phyloP scores from a whole-genome alignment of 108 stramenopile genomes.

The Fragilaria radians region DNA sequence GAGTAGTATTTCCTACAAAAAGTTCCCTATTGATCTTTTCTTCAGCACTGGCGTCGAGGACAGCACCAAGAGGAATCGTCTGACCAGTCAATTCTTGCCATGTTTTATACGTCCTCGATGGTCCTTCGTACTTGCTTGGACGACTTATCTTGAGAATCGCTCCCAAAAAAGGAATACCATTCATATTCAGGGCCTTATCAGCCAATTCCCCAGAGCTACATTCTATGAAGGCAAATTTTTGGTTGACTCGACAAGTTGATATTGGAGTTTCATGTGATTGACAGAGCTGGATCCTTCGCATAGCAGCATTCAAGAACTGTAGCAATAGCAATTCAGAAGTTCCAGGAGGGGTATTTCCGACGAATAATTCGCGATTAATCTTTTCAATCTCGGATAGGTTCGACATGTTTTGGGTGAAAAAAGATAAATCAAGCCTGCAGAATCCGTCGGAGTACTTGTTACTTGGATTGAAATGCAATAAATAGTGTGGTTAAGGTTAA shows the following conservation, averaged over 20 bases:
- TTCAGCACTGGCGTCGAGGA: slow-evolving; percentile 48
- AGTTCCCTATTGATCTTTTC: slow-evolving; percentile 85
- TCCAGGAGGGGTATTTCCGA: slow-evolving; percentile 90
- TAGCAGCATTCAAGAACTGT: slow-evolving; percentile 90
- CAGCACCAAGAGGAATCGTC: slow-evolving; percentile 42
- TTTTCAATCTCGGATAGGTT: too few species aligned
- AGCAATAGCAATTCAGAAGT: slow-evolving; percentile 74
- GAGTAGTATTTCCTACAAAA: slow-evolving; percentile 90
- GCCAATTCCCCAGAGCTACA: slow-evolving; percentile 62
- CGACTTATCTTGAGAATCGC: slow-evolving; percentile 79
- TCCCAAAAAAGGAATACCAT: slow-evolving; percentile 90
- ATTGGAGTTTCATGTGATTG: slow-evolving; percentile 64
- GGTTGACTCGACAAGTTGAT: slow-evolving; percentile 69
- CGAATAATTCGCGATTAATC: slow-evolving; percentile 89
- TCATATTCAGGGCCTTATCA: slow-evolving; percentile 73
- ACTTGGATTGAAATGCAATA: too few species aligned
- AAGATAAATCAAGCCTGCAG: too few species aligned
- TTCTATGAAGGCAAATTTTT: slow-evolving; percentile 91
- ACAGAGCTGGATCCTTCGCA: slow-evolving; percentile 73
- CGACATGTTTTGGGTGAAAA: too few species aligned
- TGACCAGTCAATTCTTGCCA: slow-evolving; percentile 91
- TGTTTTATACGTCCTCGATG: slow-evolving; percentile 42
- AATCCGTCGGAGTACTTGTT: too few species aligned
- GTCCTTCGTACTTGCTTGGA: slow-evolving; percentile 88
- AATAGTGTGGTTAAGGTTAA: too few species aligned